phyloP scores from a whole-genome alignment of 2,329 filamentous ascomycete genomes.

The Colletotrichum lupini region DNA sequence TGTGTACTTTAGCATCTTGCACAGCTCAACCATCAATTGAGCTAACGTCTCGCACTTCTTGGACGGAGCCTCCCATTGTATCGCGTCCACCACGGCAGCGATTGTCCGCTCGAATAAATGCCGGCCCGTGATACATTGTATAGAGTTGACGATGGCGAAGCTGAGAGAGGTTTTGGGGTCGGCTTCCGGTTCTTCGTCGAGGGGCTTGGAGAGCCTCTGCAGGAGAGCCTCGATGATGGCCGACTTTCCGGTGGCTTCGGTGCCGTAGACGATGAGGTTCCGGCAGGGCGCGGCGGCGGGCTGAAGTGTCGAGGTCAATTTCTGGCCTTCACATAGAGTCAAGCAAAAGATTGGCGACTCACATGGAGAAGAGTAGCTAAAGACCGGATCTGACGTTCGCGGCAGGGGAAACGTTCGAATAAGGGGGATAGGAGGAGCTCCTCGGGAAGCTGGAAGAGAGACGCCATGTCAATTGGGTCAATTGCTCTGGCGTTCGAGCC shows the following conservation, averaged over 20 bases:
- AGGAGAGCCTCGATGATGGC: conserved; percentile 75
- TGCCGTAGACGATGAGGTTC: conserved; percentile 84
- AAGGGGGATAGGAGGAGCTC: conserved; percentile 61
- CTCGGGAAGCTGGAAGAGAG: conserved; percentile 63
- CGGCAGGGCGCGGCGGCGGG: conserved; percentile 75
- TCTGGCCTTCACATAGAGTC: no score
- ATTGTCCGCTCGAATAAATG: conserved; percentile 82
- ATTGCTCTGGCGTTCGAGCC: background rate
- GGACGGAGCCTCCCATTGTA: conserved; percentile 60
- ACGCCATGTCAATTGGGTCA: conserved; percentile 43
- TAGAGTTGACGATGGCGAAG: conserved; percentile 73
- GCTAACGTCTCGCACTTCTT: conserved; percentile 84
- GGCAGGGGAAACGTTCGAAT: conserved; percentile 63
- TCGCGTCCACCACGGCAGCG: conserved; percentile 65
- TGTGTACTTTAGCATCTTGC: conserved; percentile 66
- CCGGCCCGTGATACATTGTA: conserved; percentile 81
- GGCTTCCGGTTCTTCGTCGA: conserved; percentile 47
- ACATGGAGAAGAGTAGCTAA: conserved; percentile 66
- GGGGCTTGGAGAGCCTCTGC: conserved; percentile 49
- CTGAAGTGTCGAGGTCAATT: conserved; percentile 48
- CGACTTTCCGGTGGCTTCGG: conserved; percentile 88
- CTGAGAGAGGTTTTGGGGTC: conserved; percentile 58
- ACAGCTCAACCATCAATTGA: conserved; percentile 78
- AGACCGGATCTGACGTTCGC: conserved; percentile 68
- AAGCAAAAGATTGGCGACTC: conserved; percentile 38